Base-by-base conservation (phyloP, 495 filamentous ascomycete species). In the Penicillium taxi region DNA sequence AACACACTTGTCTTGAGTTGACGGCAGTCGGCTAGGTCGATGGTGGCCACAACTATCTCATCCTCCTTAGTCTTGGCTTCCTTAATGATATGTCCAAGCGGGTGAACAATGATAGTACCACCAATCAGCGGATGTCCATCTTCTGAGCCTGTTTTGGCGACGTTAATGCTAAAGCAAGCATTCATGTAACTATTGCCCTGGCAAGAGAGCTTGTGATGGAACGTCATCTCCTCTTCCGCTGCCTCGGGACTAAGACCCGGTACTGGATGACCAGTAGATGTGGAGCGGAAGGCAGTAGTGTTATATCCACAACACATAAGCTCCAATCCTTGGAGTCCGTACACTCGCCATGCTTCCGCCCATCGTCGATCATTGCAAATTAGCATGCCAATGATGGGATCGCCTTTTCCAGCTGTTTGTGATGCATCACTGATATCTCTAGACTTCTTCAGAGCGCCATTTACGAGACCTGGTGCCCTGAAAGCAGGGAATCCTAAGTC, bases 311-410 rank as follows among this genome's bases (percentile, higher is more conserved):
- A 64, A 13, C 66, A 49, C 6, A 73, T 50, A 35, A 73, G 45
- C 41, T 73, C 69, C 6, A 60, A 55, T 8, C 69, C 69, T 37
- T 72, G 64, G 3, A 73, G 53, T 1, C 64, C 61, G 38, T 63
- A 58, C 6, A 55, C 55, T 1, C 69, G 48, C 67, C 69, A 73
- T 1, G 54, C 55, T 34, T 73, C 69, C 6, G 63, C 55, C 69
- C 69, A 73, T 17, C 66, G 56, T 5, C 67, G 43, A 43, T 71
- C 69, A 37, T 71, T 73, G 52, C 69, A 71, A 42, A 73, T 67
- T 52, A 73, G 52, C 66, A 73, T 70, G 2, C 69, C 69, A 17
- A 70, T 26, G 20, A 73, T 66, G 2, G 69, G 67, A 45, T 71
- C 67, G 6, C 63, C 61, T 34, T 56, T 53, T 11, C 55, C 64